phyloP scores from a whole-genome alignment of 305 asterid genomes.

The Andrographis paniculata region DNA sequence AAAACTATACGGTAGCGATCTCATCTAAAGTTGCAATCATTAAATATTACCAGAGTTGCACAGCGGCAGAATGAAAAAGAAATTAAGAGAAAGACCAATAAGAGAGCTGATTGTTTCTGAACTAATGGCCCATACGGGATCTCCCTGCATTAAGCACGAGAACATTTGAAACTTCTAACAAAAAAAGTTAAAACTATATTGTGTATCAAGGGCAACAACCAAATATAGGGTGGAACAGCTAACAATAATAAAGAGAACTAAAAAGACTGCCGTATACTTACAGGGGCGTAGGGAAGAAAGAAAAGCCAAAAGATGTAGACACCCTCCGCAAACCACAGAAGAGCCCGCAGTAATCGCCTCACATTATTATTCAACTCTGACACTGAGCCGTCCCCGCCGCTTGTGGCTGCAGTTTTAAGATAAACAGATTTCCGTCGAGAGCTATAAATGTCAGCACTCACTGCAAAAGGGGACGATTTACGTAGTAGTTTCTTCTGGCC shows the following conservation, averaged over 20 bases:
- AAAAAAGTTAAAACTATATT: background rate
- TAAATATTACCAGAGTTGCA: conserved; percentile 50
- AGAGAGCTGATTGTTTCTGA: conserved; percentile 61
- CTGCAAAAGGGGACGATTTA: conserved; percentile 1
- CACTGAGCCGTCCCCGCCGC: conserved; percentile 34
- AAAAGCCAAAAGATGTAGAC: conserved; percentile 82
- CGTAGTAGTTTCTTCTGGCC: conserved; percentile 4
- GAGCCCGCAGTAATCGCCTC: conserved; percentile 34
- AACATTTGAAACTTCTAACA: conserved; percentile 1
- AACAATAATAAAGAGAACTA: background rate
- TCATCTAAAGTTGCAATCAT: conserved; percentile 1
- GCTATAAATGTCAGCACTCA: conserved; percentile 7
- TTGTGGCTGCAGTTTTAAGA: conserved; percentile 22
- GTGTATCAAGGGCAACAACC: background rate
- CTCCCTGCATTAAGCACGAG: conserved; percentile 54
- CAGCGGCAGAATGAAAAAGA: conserved; percentile 31
- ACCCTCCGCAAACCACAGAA: conserved; percentile 64
- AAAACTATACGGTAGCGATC: conserved; percentile 1
- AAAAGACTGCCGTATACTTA: conserved; percentile 16
- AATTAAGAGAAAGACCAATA: conserved; percentile 78
- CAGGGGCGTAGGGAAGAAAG: conserved; percentile 93
- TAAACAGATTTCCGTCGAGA: conserved; percentile 17
- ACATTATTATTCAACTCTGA: conserved; percentile 42
- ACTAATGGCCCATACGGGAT: conserved; percentile 92
- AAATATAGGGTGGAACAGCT: background rate